Base-by-base conservation (phyloP, 495 filamentous ascomycete species). In the Ramalina intermedia region DNA sequence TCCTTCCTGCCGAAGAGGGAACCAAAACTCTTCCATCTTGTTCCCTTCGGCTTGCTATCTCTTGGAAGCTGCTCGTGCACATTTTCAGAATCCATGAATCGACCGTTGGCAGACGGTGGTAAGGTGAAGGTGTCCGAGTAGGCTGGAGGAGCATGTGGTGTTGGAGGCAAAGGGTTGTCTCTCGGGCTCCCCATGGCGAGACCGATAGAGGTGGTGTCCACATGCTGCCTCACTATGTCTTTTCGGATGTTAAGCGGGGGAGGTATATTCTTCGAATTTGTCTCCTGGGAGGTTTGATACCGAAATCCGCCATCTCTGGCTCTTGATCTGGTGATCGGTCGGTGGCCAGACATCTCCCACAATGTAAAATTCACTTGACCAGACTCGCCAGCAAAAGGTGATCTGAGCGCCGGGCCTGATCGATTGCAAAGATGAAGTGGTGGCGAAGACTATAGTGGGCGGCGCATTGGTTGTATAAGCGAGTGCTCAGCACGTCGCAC, bases 21-120 rank as follows among this genome's bases (percentile, higher is more conserved):
- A 1, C 72, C 72, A 52, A 80, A 66, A 44, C 73, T 69, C 61
- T 68, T 78, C 76, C 76, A 80, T 49, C 73, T 75, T 48, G 72
- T 72, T 7, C 68, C 54, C 48, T 73, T 79, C 13, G 63, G 61
- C 33, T 67, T 65, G 16, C 58, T 43, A 11, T 46, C 48, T 40
- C 7, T 47, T 16, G 33, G n/a, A 9, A 35, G n/a, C 5, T n/a
- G 26, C n/a, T 61, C 47, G 42, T 46, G 58, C 17, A 42, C 52
- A 41, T 46, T 54, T 44, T 57, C 46, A 24, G 23, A 17, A 13
- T 7, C 39, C 26, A 6, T 26, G 20, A 17, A 35, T 33, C 23
- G 37, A 41, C 40, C 35, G 38, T 37, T 39, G 41, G 26, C 35
- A 41, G 38, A 14, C 37, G 5, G 29, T 38, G 4, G 41, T 13